These are phyloP conservation scores for Dendrocalamus latiflorus DNA, from an alignment of 202 grass and related monocot genomes.

Conservation along the genomic window DNA sequence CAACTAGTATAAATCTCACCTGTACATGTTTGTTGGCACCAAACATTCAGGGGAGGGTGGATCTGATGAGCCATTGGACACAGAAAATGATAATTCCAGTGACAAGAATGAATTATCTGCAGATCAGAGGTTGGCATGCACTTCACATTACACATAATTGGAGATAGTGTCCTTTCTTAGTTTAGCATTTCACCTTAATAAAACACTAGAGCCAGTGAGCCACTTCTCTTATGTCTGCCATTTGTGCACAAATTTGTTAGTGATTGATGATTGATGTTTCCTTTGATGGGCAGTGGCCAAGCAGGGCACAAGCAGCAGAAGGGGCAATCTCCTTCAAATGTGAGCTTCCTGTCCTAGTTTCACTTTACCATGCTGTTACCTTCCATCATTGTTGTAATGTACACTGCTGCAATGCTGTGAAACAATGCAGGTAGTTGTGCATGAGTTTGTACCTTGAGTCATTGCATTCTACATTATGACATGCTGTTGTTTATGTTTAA, in stretches of 20 bases:
- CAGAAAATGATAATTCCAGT: conserved; percentile 54
- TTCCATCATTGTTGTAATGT: conserved; percentile 4
- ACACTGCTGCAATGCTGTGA: neutral
- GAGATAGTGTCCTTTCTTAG: conserved; percentile 17
- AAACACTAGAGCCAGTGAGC: neutral
- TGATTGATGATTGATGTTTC: conserved; percentile 10
- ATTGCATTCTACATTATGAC: neutral
- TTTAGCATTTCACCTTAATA: neutral
- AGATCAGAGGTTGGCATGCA: conserved; percentile 52
- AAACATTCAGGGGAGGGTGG: conserved; percentile 47
- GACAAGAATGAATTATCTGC: conserved; percentile 53
- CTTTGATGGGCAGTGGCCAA: conserved; percentile 48
- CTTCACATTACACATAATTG: conserved; percentile 39
- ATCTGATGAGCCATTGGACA: conserved; percentile 51
- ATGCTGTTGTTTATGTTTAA: conserved; percentile 6
- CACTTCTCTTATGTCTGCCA: neutral
- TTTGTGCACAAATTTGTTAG: neutral
- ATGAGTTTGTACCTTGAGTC: conserved; percentile 16
- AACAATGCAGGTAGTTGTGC: neutral
- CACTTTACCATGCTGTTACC: neutral
- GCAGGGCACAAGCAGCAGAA: conserved; percentile 32
- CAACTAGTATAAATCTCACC: conserved; percentile 36
- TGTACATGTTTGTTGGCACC: conserved; percentile 38
- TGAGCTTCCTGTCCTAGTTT: conserved; percentile 40
- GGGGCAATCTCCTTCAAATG: conserved; percentile 42